These are phyloP conservation scores for Mortierella sp. DNA, from an alignment of 371 early-diverging fungal species.

Conservation along the genomic window DNA sequence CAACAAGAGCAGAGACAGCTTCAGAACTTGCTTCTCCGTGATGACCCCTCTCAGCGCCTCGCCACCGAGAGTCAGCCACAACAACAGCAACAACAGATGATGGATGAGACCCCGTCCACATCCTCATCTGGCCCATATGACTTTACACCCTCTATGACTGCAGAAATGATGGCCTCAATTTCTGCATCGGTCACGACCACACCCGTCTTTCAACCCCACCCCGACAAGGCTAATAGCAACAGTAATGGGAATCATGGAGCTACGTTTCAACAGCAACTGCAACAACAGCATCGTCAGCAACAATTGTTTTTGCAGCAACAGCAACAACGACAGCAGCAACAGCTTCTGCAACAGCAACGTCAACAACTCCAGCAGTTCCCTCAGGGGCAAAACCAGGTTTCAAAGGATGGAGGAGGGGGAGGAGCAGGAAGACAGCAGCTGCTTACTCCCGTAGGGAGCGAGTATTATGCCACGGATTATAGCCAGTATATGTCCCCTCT, in stretches of 20 bases:
- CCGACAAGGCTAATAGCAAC: constrained; percentile 12
- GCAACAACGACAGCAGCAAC: constrained; percentile 41
- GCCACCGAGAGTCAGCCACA: constrained; percentile 9
- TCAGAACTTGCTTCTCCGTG: constrained; percentile 26
- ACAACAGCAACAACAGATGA: constrained; percentile 12
- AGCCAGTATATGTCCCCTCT: constrained; percentile 43
- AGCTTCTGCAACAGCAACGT: constrained; percentile 21
- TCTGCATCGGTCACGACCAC: constrained; percentile 37
- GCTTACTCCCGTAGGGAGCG: constrained; percentile 36
- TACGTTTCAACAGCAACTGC: constrained; percentile 26
- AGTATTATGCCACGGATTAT: constrained; percentile 32
- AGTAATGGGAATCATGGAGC: constrained; percentile 1
- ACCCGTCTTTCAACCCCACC: constrained; percentile 40
- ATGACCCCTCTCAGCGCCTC: constrained; percentile 22
- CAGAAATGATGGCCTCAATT: constrained; percentile 18
- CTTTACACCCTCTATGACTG: constrained; percentile 9
- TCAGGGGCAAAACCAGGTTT: constrained; percentile 15
- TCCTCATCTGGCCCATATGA: constrained; percentile 5
- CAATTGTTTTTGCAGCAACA: constrained; percentile 38
- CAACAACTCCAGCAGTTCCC: constrained; percentile 27
- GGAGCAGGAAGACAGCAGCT: constrained; percentile 32
- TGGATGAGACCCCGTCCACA: constrained; percentile 3
- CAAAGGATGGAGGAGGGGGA: constrained; percentile 25
- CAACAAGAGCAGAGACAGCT: constrained; percentile 35
- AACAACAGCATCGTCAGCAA: constrained; percentile 35